Conservation (phyloP, 2,329 filamentous ascomycete species). For the Xylaria sp. region DNA sequence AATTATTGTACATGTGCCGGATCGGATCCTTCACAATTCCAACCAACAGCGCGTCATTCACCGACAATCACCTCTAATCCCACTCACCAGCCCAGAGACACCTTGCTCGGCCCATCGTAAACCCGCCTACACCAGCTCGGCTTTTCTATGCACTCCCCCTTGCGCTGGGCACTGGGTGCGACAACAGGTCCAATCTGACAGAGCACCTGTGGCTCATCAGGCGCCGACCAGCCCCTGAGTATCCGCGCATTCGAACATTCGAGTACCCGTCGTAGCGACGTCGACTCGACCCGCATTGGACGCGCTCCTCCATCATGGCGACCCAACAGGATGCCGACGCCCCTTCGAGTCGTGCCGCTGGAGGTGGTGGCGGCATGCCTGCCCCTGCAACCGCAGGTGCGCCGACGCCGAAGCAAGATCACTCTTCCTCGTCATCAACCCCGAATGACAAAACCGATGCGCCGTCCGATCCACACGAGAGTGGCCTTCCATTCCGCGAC, state of each 20-base stretch:
- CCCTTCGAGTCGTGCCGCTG: conserved; percentile 33
- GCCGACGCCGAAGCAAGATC: conserved; percentile 38
- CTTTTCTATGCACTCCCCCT: background rate
- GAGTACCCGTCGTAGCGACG: conserved; percentile 21
- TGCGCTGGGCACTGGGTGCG: conserved; percentile 17
- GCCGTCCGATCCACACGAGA: conserved; percentile 40
- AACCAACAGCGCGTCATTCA: background rate
- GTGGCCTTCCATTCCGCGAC: conserved; percentile 51
- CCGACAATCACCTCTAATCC: background rate
- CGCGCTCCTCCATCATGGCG: conserved; percentile 34
- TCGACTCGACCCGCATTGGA: conserved; percentile 28
- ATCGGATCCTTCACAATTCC: background rate
- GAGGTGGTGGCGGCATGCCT: conserved; percentile 25
- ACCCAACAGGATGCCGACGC: conserved; percentile 40
- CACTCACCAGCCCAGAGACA: conserved; percentile 1
- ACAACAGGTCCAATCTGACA: conserved; percentile 11
- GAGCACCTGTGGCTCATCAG: conserved; percentile 11
- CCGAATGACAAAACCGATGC: conserved; percentile 41
- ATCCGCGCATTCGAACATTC: conserved; percentile 13
- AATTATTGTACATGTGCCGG: conserved; percentile 4
- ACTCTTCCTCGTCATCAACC: conserved; percentile 40
- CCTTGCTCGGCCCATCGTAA: background rate
- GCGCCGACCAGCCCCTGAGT: conserved; percentile 13
- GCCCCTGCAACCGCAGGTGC: conserved; percentile 31
- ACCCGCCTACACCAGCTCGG: conserved; percentile 1